Evolutionary conservation across 2,329 filamentous ascomycete genomes (phyloP).

Genomic region (Fusarium lyarnte): DNA sequence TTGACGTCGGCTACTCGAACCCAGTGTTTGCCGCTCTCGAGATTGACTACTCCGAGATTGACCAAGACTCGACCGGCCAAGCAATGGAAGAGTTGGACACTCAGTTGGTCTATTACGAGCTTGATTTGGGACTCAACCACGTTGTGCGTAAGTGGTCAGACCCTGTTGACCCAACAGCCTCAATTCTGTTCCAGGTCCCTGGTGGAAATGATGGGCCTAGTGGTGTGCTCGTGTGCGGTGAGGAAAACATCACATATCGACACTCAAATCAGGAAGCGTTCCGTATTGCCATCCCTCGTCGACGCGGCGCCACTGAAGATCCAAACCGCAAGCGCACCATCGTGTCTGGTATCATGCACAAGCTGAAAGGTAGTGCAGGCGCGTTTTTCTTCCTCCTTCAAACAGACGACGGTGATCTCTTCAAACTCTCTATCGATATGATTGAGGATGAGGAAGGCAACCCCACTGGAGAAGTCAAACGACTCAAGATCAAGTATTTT

Average conservation of each 20-base stretch:
- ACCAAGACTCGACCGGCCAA: conserved; percentile 88
- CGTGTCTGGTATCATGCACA: conserved; percentile 94
- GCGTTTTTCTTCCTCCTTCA: conserved; percentile 98
- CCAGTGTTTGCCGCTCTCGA: conserved; percentile 96
- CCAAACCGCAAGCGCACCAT: conserved; percentile 89
- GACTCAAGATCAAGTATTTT: conserved; percentile 95
- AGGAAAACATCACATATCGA: conserved; percentile 96
- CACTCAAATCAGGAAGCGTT: conserved; percentile 94
- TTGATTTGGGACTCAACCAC: conserved; percentile 95
- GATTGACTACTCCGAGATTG: conserved; percentile 89
- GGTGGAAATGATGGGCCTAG: conserved; percentile 94
- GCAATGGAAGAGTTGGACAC: conserved; percentile 87
- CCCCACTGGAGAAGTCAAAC: conserved; percentile 80
- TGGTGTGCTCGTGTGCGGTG: conserved; percentile 92
- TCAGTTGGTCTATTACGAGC: conserved; percentile 94
- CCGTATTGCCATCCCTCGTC: conserved; percentile 86
- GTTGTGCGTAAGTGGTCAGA: conserved; percentile 98
- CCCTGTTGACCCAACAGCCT: conserved; percentile 87
- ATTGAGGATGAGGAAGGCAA: conserved; percentile 81
- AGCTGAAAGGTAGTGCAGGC: conserved; percentile 81
- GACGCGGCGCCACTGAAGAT: conserved; percentile 89
- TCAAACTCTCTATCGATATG: conserved; percentile 96
- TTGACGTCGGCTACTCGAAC: conserved; percentile 97
- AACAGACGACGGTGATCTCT: conserved; percentile 96
- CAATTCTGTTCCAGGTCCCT: conserved; percentile 92